Conservation (phyloP, 192 early-diverging fungal species). For the Coemansia biformis region DNA sequence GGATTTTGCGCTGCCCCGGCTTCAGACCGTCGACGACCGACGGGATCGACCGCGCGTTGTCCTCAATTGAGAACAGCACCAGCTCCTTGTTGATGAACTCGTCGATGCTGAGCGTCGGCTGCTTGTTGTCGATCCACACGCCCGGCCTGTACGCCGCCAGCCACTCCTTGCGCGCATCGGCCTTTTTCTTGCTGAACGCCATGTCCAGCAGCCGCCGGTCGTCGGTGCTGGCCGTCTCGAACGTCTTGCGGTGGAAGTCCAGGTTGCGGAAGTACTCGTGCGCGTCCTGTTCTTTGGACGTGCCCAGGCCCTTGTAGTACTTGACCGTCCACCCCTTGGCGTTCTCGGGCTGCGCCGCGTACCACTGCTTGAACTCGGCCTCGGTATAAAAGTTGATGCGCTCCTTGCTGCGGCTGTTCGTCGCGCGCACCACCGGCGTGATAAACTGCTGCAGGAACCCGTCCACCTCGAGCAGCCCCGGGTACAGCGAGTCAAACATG, state of each 20-base stretch:
- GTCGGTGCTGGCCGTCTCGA: slow-evolving; percentile 52
- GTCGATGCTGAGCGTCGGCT: slow-evolving; percentile 66
- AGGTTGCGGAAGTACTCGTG: slow-evolving; percentile 89
- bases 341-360: slow-evolving; percentile 56
- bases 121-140: slow-evolving; percentile 82
- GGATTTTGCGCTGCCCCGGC: slow-evolving; percentile 93
- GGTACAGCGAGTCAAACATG: slow-evolving; percentile 91
- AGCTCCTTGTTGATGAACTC: slow-evolving; percentile 97
- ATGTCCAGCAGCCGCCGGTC: slow-evolving; percentile 84
- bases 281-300: slow-evolving; percentile 74
- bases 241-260: slow-evolving; percentile 73
- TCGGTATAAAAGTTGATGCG: slow-evolving; percentile 82
- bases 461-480: slow-evolving; percentile 80
- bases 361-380: slow-evolving; percentile 89
- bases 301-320: slow-evolving; percentile 99
- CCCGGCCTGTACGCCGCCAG: slow-evolving; percentile 74
- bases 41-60: slow-evolving; percentile 92
- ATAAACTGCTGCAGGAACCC: slow-evolving; percentile 95
- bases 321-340: slow-evolving; percentile 81
- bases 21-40: slow-evolving; percentile 93
- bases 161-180: slow-evolving; percentile 95
- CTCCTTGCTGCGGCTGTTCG: slow-evolving; percentile 50
- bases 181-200: slow-evolving; percentile 94
- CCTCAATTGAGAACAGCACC: slow-evolving; percentile 90
- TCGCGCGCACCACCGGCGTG: slow-evolving; percentile 90